phyloP scores from a whole-genome alignment of 257 asterid genomes.

The Solanum raphanifolium region DNA sequence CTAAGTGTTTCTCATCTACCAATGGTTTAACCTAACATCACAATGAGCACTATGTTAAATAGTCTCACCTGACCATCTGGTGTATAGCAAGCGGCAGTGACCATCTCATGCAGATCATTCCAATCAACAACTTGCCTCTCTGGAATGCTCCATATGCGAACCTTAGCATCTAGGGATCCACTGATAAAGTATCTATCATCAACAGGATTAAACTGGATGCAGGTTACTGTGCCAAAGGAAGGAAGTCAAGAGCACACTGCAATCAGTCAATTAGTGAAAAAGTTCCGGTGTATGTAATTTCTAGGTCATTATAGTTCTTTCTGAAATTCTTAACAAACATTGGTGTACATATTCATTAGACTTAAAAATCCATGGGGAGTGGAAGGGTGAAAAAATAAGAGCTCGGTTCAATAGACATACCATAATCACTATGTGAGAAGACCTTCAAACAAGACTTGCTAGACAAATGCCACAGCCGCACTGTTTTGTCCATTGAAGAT shows the following conservation, averaged over 20 bases:
- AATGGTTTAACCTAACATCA: slow-evolving; percentile 9
- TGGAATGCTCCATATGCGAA: slow-evolving; percentile 98
- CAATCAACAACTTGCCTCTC: slow-evolving; percentile 94
- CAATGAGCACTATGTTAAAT: background rate
- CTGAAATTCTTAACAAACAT: background rate
- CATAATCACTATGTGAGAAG: slow-evolving; percentile 93
- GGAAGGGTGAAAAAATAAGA: background rate
- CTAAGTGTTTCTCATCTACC: background rate
- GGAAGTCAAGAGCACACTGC: slow-evolving; percentile 13
- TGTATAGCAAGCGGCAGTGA: slow-evolving; percentile 97
- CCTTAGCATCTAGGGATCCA: slow-evolving; percentile 97
- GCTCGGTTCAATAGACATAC: slow-evolving; percentile 26
- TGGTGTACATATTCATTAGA: background rate
- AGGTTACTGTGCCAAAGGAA: slow-evolving; percentile 62
- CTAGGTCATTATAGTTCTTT: background rate
- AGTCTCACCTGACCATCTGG: slow-evolving; percentile 95
- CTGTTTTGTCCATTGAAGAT: slow-evolving; percentile 98
- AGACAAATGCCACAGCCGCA: slow-evolving; percentile 88
- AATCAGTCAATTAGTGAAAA: slow-evolving; percentile 19
- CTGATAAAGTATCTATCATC: slow-evolving; percentile 97
- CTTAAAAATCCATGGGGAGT: background rate
- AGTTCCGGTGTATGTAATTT: background rate
- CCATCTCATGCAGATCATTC: slow-evolving; percentile 98
- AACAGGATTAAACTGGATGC: slow-evolving; percentile 97
- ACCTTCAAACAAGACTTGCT: slow-evolving; percentile 76